Conservation (phyloP, 1,139 yeast genomes). For the Kazachstania sp. region DNA sequence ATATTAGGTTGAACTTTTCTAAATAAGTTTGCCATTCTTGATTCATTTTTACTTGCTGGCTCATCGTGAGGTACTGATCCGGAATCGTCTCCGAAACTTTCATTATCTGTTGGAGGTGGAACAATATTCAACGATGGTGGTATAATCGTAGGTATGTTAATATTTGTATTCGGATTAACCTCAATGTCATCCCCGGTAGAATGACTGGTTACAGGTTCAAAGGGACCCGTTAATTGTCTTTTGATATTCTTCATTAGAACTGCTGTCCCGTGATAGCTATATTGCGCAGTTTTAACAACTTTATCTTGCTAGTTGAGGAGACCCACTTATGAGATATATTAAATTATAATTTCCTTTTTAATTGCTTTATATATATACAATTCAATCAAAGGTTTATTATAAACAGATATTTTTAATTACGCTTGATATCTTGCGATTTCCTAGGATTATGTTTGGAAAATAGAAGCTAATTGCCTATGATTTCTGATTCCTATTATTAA, state of each 20-base stretch:
- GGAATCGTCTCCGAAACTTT: neutral
- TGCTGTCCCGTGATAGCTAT: neutral
- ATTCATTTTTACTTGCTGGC: constrained; percentile 1
- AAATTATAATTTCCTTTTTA: no score
- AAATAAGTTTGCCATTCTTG: constrained; percentile 14
- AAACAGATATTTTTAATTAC: no score
- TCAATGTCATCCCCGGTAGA: neutral
- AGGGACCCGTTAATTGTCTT: constrained; percentile 14
- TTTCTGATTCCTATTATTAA: no score
- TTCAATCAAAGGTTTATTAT: no score
- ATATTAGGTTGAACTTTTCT: constrained; percentile 4
- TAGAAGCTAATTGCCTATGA: no score
- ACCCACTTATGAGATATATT: no score
- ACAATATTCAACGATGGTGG: constrained; percentile 9
- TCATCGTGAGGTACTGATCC: neutral
- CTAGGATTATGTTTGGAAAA: no score
- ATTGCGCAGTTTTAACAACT: neutral
- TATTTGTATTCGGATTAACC: neutral
- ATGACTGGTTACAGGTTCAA: constrained; percentile 10
- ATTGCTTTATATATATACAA: no score
- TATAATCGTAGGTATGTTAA: constrained; percentile 2
- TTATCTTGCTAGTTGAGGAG: no score
- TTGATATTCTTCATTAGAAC: constrained; percentile 9
- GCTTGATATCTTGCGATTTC: no score
- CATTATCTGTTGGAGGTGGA: constrained; percentile 8